Evolutionary conservation across 139 green algal genomes (phyloP), one percentile per base, ranked within the genome.

Genomic region (Marvania coccoides): DNA sequence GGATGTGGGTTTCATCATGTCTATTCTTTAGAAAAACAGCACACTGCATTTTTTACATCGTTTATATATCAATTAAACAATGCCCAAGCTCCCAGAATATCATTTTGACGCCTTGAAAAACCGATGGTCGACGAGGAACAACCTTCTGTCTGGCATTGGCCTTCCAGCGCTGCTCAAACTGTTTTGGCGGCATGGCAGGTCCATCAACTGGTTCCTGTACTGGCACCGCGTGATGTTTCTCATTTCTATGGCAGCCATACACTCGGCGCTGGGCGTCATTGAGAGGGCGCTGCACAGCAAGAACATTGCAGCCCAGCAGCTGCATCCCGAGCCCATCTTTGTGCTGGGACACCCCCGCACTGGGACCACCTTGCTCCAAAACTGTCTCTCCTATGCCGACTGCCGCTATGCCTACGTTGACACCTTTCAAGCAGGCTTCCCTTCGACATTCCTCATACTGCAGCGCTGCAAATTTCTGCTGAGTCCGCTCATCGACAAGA

Each of bases 291-390:
- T 85, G 1, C 83, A 77, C 47, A 36, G 54, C 12, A 30, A 56
- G 0, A 3, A 36, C 0, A 61, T 86, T 4, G 42, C 39, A 42
- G 8, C 7, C 7, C 61, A 78, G 63, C 13, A 37, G 9, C 63
- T 88, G n/a, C 60, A 84, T 39, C 65, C 73, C 10, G 38, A 80
- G 24, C 81, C 81, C 2, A 46, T 89, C 1, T 80, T 88, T 42
- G 77, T 91, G 15, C 63, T 91, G 24, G 85, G 84, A 26, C 67
- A 67, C 45, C 67, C 67, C 1, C 70, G 83, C 39, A 85, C 81
- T 1, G 83, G 85, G 26, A 91, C 85, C 53, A 91, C 85, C 5
- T 81, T 86, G 69, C 54, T 89, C 35, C 83, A 90, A 74, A 88
- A 90, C 69, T 63, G 85, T 42, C 69, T 90, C 30, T 56, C 77